Conservation (phyloP, 2,329 filamentous ascomycete species). For the Beauveria medogensis region DNA sequence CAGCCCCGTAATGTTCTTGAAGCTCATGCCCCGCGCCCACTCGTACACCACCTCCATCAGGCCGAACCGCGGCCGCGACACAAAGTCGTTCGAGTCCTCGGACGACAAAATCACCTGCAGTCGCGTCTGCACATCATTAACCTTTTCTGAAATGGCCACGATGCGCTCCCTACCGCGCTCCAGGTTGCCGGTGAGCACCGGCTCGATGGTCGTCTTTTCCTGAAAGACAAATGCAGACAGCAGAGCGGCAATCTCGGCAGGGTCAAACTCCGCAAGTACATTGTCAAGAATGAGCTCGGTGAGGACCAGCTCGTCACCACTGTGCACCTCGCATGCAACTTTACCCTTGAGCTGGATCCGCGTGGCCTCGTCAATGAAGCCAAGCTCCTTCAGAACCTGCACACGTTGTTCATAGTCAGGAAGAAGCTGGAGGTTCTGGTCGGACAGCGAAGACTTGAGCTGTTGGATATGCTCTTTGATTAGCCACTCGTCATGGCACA, state of each 20-base stretch:
- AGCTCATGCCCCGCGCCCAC: conserved; percentile 96
- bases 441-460: conserved; percentile 81
- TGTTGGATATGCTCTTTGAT: conserved; percentile 89
- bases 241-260: conserved; percentile 90
- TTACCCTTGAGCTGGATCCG: conserved; percentile 96
- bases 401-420: conserved; percentile 97
- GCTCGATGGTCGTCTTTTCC: conserved; percentile 81
- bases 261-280: conserved; percentile 88
- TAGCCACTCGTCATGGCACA: conserved; percentile 95
- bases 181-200: conserved; percentile 72
- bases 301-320: conserved; percentile 88
- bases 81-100: conserved; percentile 90
- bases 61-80: conserved; percentile 78
- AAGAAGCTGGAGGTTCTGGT: conserved; percentile 90
- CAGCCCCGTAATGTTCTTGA: conserved; percentile 92
- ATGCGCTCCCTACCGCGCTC: conserved; percentile 80
- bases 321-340: conserved; percentile 96
- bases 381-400: conserved; percentile 81
- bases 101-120: conserved; percentile 87
- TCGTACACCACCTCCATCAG: conserved; percentile 97
- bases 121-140: conserved; percentile 80
- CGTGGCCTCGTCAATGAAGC: conserved; percentile 79
- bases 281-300: conserved; percentile 97
- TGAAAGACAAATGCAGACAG: conserved; percentile 96
- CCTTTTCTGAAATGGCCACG: conserved; percentile 81